Evolutionary conservation across 768 basidiomycete genomes (phyloP), one percentile per base, ranked within the genome.

Genomic region (Amanita polypyramis): DNA sequence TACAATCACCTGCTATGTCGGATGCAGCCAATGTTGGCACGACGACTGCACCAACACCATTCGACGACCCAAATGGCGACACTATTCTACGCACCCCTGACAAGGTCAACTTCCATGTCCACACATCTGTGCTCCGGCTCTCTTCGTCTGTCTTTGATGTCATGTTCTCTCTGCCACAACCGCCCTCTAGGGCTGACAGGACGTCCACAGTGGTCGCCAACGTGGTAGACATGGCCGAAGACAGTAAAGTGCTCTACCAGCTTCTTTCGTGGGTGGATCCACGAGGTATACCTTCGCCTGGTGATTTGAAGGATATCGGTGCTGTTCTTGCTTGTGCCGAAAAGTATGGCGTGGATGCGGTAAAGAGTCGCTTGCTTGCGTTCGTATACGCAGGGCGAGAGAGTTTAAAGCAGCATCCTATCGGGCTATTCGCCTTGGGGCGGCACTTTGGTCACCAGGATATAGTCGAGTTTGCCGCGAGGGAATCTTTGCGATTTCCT

Each of bases 41-140:
- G 12, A 11, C 10, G 41, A 12, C 14, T 7, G 42, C 45, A n/a
- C 34, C 34, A 7, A 5, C 41, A 6, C 48, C 48, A 9, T 49
- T 49, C 12, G 48, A 49, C 23, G 48, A 43, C 20, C 30, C 30
- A 14, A 40, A 29, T 7, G 48, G 39, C 3, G 48, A 49, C 23
- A 14, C 37, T 29, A 37, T 49, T 14, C 20, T 49, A 23, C 48
- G 48, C 23, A 30, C 39, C 3, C 23, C 32, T 9, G 42, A 43
- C 40, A 43, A 42, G 4, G 48, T 49, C 15, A 40, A 49, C 32
- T 49, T 49, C 15, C 40, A 33, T 39, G 48, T 49, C 39, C 39
- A 49, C 25, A 27, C 32, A 34, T 14, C 20, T 6, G 17, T 49
- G 9, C 42, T 49, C n/a, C 40, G 30, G 8, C 33, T 49, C 29